phyloP scores from a whole-genome alignment of 2,329 filamentous ascomycete genomes.

The Botryosphaeria dothidea region DNA sequence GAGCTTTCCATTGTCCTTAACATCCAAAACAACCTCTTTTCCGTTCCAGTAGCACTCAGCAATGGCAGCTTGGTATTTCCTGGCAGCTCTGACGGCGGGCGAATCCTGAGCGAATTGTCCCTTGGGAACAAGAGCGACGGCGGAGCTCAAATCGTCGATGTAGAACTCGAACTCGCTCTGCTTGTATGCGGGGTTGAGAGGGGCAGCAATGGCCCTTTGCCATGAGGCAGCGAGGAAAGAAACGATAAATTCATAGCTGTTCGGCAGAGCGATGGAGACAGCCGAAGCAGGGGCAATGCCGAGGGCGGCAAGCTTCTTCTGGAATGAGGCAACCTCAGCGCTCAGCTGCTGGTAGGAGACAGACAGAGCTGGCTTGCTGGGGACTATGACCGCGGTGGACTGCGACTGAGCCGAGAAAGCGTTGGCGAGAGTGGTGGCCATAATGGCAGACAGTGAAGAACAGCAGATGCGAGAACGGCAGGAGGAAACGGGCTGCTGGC shows the following conservation, averaged over 20 bases:
- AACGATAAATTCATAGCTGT: constrained; percentile 86
- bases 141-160: constrained; percentile 82
- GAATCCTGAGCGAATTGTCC: constrained; percentile 68
- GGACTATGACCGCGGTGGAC: constrained; percentile 70
- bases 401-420: constrained; percentile 55
- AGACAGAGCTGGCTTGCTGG: constrained; percentile 64
- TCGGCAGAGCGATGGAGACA: constrained; percentile 80
- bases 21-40: constrained; percentile 70
- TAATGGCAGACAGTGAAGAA: constrained; percentile 30
- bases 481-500: neutral
- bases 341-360: constrained; percentile 70
- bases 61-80: constrained; percentile 79
- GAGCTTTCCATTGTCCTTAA: constrained; percentile 74
- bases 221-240: constrained; percentile 83
- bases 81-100: constrained; percentile 73
- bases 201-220: constrained; percentile 81
- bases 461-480: neutral
- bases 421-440: constrained; percentile 62
- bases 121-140: constrained; percentile 72
- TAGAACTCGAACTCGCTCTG: constrained; percentile 91
- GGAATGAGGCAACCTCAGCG: constrained; percentile 68
- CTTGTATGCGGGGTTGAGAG: constrained; percentile 86
- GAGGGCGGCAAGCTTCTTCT: constrained; percentile 73
- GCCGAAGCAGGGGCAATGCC: constrained; percentile 69
- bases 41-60: constrained; percentile 83